Conservation (phyloP, 345 rosid genomes). For the Lepidium africanum region DNA sequence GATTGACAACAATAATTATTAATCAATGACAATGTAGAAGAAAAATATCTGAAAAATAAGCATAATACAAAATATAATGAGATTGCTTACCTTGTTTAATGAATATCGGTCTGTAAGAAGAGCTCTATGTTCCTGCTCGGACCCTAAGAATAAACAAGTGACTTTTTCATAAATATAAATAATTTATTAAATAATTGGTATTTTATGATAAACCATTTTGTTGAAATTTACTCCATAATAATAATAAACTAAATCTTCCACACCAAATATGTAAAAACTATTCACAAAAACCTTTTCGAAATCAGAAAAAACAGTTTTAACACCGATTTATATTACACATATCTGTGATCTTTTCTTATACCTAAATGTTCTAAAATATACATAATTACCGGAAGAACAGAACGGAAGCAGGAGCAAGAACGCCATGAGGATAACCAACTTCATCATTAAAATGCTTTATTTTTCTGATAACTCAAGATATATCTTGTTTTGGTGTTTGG, state of each 20-base stretch:
- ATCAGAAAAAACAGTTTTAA: not conserved
- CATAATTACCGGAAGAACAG: slow-evolving; percentile 9
- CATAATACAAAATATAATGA: not conserved
- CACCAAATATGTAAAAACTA: not conserved
- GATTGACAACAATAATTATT: not conserved
- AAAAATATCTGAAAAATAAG: not conserved
- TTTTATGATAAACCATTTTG: not conserved
- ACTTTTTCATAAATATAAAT: not conserved
- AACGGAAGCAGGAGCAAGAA: not conserved
- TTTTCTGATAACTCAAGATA: not conserved
- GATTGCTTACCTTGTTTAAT: not conserved
- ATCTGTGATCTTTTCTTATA: not conserved
- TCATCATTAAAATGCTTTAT: not conserved
- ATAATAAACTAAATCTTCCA: not conserved
- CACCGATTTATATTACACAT: not conserved
- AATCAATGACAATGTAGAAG: not conserved
- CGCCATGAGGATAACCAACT: not conserved
- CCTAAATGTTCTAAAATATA: not conserved
- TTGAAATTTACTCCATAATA: not conserved
- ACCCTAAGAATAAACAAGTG: not conserved
- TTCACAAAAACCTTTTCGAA: not conserved
- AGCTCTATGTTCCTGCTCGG: not conserved
- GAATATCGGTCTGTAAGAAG: not conserved
- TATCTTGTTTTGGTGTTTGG: not conserved
- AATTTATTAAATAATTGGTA: not conserved